These are phyloP conservation scores for Yarrowia sp. DNA, from an alignment of 805 yeast genomes.

Conservation along the genomic window DNA sequence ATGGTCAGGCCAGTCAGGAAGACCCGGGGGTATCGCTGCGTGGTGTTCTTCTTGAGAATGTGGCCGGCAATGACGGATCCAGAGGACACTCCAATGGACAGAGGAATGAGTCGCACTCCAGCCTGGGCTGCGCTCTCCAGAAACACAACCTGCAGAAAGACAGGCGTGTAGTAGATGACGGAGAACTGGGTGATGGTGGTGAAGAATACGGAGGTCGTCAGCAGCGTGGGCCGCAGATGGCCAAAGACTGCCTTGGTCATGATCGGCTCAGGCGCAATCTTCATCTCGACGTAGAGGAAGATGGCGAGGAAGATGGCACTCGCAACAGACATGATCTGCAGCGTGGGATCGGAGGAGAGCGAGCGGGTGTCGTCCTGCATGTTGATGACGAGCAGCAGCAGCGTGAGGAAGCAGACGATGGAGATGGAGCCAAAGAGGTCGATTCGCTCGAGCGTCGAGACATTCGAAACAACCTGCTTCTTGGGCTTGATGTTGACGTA, in stretches of 20 bases:
- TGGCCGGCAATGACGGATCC: conserved; percentile 8
- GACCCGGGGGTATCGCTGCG: not conserved
- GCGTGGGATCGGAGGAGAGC: conserved; percentile 48
- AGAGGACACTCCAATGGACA: conserved; percentile 1
- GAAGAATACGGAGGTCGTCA: conserved; percentile 2
- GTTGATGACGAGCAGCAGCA: conserved; percentile 49
- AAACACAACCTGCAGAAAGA: conserved; percentile 18
- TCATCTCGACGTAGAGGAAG: conserved; percentile 38
- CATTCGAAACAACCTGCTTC: conserved; percentile 36
- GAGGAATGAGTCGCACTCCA: conserved; percentile 7
- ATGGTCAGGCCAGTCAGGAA: not conserved
- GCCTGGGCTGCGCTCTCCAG: not conserved
- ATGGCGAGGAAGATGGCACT: conserved; percentile 40
- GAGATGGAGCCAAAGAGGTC: conserved; percentile 52
- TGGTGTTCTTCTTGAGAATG: conserved; percentile 6
- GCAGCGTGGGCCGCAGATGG: conserved; percentile 28
- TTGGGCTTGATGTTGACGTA: conserved; percentile 41
- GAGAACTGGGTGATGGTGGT: conserved; percentile 12
- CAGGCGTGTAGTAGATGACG: conserved; percentile 16
- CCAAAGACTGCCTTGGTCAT: conserved; percentile 46
- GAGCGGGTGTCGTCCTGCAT: conserved; percentile 56
- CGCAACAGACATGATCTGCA: conserved; percentile 42
- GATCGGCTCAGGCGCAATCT: conserved; percentile 45
- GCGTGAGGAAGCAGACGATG: conserved; percentile 45
- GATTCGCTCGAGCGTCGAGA: conserved; percentile 43